Percentiles rank a stretch among this genome's conserved stretches.
These are phyloP conservation scores for Pseudovirgaria hyperparasitica DNA, from an alignment of 2,329 filamentous ascomycete genomes.

Conservation along the genomic window DNA sequence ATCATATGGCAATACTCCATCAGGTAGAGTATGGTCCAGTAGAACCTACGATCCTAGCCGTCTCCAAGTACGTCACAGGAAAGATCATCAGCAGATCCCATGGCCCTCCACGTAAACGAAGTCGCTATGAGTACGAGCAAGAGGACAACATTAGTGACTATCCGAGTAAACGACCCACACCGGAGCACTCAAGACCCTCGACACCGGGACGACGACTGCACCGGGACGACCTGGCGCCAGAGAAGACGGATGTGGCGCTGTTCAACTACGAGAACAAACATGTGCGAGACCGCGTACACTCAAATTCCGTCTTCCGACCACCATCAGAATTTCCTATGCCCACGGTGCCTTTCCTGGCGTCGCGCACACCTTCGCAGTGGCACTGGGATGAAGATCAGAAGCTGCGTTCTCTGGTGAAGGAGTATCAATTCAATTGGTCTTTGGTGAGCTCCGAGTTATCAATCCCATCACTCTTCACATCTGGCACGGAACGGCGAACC, in stretches of 20 bases:
- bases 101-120: conserved; percentile 59
- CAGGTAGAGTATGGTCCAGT: too few relatives aligned
- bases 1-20: too few relatives aligned
- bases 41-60: conserved; percentile 53
- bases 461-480: conserved; percentile 63
- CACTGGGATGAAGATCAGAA: conserved; percentile 83
- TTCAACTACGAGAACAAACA: conserved; percentile 84
- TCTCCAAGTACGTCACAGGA: conserved; percentile 78
- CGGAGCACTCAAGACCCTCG: conserved; percentile 29
- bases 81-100: conserved; percentile 58
- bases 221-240: conserved; percentile 45
- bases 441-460: conserved; percentile 74
- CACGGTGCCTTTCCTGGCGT: conserved; percentile 79
- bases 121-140: conserved; percentile 69
- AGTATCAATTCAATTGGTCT: conserved; percentile 97
- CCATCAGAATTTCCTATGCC: conserved; percentile 90
- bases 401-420: conserved; percentile 68
- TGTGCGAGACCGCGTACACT: conserved; percentile 79
- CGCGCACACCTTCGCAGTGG: conserved; percentile 80
- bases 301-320: conserved; percentile 83
- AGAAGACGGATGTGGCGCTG: conserved; percentile 66
- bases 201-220: conserved; percentile 25
- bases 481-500: conserved; percentile 77
- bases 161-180: conserved; percentile 23
- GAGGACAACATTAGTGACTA: conserved; percentile 44